Base-by-base conservation (phyloP, 768 basidiomycete species). In the Serendipita sp. region DNA sequence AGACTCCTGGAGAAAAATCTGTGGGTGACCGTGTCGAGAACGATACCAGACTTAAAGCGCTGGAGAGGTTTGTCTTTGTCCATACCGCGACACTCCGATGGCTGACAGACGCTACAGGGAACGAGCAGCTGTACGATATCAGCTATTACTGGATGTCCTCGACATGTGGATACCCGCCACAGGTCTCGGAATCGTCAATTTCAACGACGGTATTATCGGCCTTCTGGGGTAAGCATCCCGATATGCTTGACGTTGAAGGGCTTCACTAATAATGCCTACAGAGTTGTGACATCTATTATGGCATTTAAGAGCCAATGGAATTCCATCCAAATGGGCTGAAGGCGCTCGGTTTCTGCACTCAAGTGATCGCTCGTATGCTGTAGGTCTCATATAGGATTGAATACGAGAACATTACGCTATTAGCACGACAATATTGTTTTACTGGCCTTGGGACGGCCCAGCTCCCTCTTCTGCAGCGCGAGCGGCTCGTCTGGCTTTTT, bases 161-260 rank as follows among this genome's bases (percentile, higher is more conserved):
- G 96, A 99, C 71, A 73, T 92, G 64, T 94, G 86, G 84, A 83
- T 94, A 68, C 96, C 96, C 3, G 88, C 91, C 4, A 84, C 85
- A 20, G 86, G 81, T 63, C 78, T 93, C 42, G 89, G 86, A 16
- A 74, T 88, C 61, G 78, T 84, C 65, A 79, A 81, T 66, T 68
- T 94, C 66, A 90, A 86, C 70, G 96, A 98, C 64, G 94, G 95
- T 26, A 69, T 82, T 20, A 74, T 95, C 30, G 95, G 96, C 62
- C 76, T 89, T 63, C 79, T 89, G 66, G 96, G 95, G 90, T 95
- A 65, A 69, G 81, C 74, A 17, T 11, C 64, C 51, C 69, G 5
- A 3, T 48, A 20, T 34, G n/a, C 28, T 14, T 7, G 28, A 9
- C 41, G 4, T 65, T 43, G 44, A 14, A 63, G 17, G 62, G 66